Conservation (phyloP, 176 grass and related monocot species). For the Phyllostachys edulis region DNA sequence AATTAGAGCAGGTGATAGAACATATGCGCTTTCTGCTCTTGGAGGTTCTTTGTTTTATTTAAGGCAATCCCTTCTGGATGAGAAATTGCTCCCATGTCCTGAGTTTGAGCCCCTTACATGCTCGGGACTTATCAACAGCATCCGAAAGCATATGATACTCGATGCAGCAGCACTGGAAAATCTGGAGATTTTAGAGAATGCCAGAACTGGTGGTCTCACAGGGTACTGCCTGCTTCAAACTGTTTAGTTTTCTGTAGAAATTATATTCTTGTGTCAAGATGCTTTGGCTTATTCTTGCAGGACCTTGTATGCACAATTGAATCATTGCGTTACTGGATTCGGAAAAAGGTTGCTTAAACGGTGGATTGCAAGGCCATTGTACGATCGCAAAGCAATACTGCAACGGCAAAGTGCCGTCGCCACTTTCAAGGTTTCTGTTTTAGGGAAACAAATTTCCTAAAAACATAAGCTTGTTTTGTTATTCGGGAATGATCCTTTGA, state of each 20-base stretch:
- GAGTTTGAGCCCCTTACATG: constrained; percentile 79
- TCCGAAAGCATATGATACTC: constrained; percentile 80
- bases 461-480: background rate
- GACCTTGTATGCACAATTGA: constrained; percentile 89
- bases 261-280: constrained; percentile 20
- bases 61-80: constrained; percentile 79
- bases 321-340: constrained; percentile 91
- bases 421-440: constrained; percentile 69
- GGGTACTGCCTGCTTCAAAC: constrained; percentile 58
- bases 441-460: constrained; percentile 17
- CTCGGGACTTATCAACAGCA: constrained; percentile 37
- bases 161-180: constrained; percentile 95
- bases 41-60: constrained; percentile 96
- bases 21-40: constrained; percentile 84
- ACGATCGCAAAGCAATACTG: constrained; percentile 59
- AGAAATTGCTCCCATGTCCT: constrained; percentile 77
- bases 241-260: constrained; percentile 29
- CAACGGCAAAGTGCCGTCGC: constrained; percentile 76
- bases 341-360: constrained; percentile 88
- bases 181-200: constrained; percentile 89
- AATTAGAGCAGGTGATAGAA: constrained; percentile 58
- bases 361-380: constrained; percentile 89
- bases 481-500: background rate
- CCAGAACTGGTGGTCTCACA: constrained; percentile 55
- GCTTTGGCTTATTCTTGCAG: constrained; percentile 51